A percentile compares a stretch with the other conserved stretches of the same genome.
Evolutionary conservation across 495 filamentous ascomycete genomes (phyloP).

Genomic region (Saxispiralis lemnorum): DNA sequence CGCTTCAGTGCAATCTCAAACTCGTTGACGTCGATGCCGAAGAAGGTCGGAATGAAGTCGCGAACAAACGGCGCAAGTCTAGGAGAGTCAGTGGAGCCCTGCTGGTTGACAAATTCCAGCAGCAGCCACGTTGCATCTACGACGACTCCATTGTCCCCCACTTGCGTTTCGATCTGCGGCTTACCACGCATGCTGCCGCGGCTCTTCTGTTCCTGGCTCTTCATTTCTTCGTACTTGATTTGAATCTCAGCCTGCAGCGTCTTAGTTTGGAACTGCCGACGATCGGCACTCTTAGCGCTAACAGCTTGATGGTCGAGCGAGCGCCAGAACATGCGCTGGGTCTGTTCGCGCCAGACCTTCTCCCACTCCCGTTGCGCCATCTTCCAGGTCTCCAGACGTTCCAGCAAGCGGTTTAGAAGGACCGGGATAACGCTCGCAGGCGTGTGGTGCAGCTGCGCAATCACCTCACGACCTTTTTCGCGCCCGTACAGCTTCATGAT

Average conservation of each 20-base stretch:
- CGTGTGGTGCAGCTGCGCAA: slow-evolving; percentile 60
- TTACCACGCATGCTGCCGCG: slow-evolving; percentile 1
- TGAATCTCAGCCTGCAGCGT: slow-evolving; percentile 70
- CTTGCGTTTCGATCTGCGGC: slow-evolving; percentile 50
- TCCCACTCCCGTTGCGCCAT: slow-evolving; percentile 91
- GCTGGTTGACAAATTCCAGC: slow-evolving; percentile 43
- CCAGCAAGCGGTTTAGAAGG: slow-evolving; percentile 70
- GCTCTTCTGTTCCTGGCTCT: slow-evolving; percentile 40
- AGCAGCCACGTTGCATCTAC: slow-evolving; percentile 67
- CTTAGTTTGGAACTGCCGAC: slow-evolving; percentile 76
- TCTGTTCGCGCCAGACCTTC: slow-evolving; percentile 93
- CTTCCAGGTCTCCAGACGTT: slow-evolving; percentile 93
- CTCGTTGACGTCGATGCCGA: slow-evolving; percentile 57
- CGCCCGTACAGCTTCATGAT: slow-evolving; percentile 96
- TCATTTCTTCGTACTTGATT: slow-evolving; percentile 70
- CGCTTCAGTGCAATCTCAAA: slow-evolving; percentile 64
- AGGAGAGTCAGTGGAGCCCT: slow-evolving; percentile 52
- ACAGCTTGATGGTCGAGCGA: slow-evolving; percentile 83
- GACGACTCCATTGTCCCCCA: slow-evolving; percentile 62
- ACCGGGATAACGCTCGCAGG: slow-evolving; percentile 74
- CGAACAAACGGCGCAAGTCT: slow-evolving; percentile 69
- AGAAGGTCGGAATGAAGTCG: slow-evolving; percentile 76
- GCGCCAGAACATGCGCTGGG: slow-evolving; percentile 76
- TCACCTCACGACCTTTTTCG: slow-evolving; percentile 64
- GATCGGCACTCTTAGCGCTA: slow-evolving; percentile 63